Evolutionary conservation across 23 red algal species (phyloP), one percentile per base, ranked within the genome.

Genomic region (Rhodosorus marinus): DNA sequence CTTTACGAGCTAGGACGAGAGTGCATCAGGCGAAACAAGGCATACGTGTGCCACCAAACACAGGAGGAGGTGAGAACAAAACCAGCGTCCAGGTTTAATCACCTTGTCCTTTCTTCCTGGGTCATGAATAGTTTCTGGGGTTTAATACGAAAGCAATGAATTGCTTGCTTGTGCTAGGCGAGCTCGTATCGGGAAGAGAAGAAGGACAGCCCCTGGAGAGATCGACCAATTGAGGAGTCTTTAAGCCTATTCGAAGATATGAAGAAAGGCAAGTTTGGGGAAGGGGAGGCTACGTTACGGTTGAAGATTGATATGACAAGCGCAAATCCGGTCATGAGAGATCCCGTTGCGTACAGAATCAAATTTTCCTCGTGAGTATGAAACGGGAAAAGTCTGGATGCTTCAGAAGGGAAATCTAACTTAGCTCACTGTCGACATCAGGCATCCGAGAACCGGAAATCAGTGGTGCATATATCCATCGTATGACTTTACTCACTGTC

Each of bases 221-320:
- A 98, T 38, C 62, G 90, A 20, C 40, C 72, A 45, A 62, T 85
- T 0, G 90, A 79, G 27, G 79, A 98, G 59, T 79, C 76, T 29
- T 29, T 85, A 23, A 35, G 57, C n/a, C 67, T 80, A 14, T 98
- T 98, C 55, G 54, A 77, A 20, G 76, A 75, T 27, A 98, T 98
- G 90, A 69, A 72, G 9, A 71, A 72, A 19, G 90, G 79, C 33
- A 69, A 77, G 57, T 98, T 60, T 48, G 78, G 35, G 0, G 90
- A 98, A 58, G 79, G 90, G 5, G 64, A 69, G 40, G 90, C 90
- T n/a, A 73, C 66, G 28, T 56, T 98, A 28, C 73, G 90, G 1
- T 86, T 98, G 90, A 98, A 98, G 47, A 98, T 98, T 56, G 90
- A 98, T 43, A 98, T 98, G 90, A 40, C 80, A 20, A 51, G 59